Evolutionary conservation across 1,284 basidiomycete genomes (phyloP).

Genomic region (Papiliotrema fonsecae): DNA sequence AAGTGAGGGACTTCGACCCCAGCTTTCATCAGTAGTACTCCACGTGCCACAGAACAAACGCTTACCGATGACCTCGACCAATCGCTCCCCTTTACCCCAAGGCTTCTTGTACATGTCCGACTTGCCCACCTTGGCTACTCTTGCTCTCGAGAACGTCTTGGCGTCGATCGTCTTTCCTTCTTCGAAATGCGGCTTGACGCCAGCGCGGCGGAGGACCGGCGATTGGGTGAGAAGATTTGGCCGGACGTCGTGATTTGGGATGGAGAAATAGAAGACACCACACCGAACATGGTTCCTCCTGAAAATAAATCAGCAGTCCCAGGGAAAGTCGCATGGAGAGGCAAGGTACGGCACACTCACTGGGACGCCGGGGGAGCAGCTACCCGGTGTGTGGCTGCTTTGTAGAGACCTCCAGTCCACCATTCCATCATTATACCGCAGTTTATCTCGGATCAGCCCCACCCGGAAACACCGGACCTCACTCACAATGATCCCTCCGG

Average conservation of each 20-base stretch:
- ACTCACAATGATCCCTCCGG: constrained; percentile 22
- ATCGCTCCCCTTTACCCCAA: constrained; percentile 18
- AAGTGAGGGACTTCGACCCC: constrained; percentile 18
- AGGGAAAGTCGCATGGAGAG: not conserved
- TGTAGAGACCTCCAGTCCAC: constrained; percentile 30
- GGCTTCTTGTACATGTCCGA: constrained; percentile 18
- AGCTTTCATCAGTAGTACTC: not conserved
- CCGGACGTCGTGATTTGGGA: constrained; percentile 42
- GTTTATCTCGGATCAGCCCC: constrained; percentile 15
- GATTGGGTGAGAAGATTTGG: constrained; percentile 35
- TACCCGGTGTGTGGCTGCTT: constrained; percentile 48
- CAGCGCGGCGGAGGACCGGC: constrained; percentile 23
- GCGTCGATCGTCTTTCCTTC: constrained; percentile 16
- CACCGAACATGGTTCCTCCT: constrained; percentile 37
- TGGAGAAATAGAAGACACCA: constrained; percentile 48
- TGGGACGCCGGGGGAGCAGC: constrained; percentile 47
- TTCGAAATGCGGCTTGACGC: constrained; percentile 12
- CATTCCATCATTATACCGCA: constrained; percentile 28
- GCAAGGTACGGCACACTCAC: not conserved
- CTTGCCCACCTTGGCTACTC: constrained; percentile 26
- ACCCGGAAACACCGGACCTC: not conserved
- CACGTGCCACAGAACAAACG: not conserved
- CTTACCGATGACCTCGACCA: constrained; percentile 23
- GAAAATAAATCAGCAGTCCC: not conserved
- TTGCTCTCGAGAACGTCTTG: constrained; percentile 15